Evolutionary conservation across 23 red algal genomes (phyloP), one percentile per base, ranked within the genome.

Genomic region (Gracilariopsis chorda): DNA sequence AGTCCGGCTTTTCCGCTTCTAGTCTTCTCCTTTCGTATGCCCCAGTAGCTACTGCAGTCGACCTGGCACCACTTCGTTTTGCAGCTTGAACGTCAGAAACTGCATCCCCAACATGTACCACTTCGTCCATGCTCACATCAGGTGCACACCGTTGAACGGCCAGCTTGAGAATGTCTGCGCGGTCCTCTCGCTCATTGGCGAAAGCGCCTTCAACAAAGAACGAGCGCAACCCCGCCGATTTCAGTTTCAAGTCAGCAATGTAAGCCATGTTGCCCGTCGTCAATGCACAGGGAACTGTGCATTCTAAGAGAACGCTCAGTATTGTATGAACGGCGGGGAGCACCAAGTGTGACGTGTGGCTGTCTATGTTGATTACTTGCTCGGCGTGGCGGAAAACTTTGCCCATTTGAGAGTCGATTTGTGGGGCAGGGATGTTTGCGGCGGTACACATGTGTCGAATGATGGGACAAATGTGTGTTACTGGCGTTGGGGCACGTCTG

Each of bases 21-120:
- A 92, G 29, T 35, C 49, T 14, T 7, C 37, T 32, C 24, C 62
- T n/a, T 10, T 33, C 25, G 45, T 81, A 67, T 11, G 49, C 49
- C 16, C 88, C 88, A 21, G 88, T 83, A 21, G 65, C 33, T 4
- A 92, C 88, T 8, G 72, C 88, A 25, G 83, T 32, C 19, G 44
- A 45, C 12, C 16, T n/a, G 34, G 61, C 88, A 59, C 88, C 88
- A 8, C n/a, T 57, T 4, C 52, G 9, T 2, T 48, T 53, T 17
- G 88, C 75, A 6, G 78, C 88, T 14, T 19, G 8, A n/a, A 92
- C 73, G 25, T 92, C 88, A 7, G 88, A 40, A 6, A 70, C 28
- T 13, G 88, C 88, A 52, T 92, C 88, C 37, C 88, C 88, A 21
- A 92, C 75, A 76, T 92, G 88, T 17, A 92, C 65, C n/a, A 92